phyloP scores from a whole-genome alignment of 2,329 filamentous ascomycete genomes.

The Sclerotinia borealis region DNA sequence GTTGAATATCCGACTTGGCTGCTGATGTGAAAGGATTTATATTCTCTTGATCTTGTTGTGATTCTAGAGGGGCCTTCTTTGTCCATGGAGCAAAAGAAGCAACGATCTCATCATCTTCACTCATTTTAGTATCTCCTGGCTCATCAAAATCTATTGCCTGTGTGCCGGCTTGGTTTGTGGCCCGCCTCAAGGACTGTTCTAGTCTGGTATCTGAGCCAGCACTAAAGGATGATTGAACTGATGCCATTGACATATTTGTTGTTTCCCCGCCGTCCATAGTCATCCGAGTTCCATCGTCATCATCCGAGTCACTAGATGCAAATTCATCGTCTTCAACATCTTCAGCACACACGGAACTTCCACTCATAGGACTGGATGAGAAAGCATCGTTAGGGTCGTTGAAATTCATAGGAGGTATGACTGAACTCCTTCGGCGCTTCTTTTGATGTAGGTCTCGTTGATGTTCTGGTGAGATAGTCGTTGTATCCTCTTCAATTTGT shows the following conservation, averaged over 20 bases:
- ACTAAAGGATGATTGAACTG: constrained; percentile 50
- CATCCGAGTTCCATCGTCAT: constrained; percentile 74
- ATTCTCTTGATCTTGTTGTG: constrained; percentile 42
- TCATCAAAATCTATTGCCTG: constrained; percentile 56
- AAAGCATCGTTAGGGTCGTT: constrained; percentile 59
- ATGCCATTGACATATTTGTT: constrained; percentile 61
- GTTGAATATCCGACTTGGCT: constrained; percentile 18
- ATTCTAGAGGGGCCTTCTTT: constrained; percentile 43
- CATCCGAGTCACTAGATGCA: constrained; percentile 46
- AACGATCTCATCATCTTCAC: constrained; percentile 60
- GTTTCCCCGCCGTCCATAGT: constrained; percentile 65
- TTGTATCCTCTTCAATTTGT: constrained; percentile 53
- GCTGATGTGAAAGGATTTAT: constrained; percentile 40
- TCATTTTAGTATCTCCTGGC: constrained; percentile 45
- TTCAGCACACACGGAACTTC: constrained; percentile 44
- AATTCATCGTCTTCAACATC: constrained; percentile 43
- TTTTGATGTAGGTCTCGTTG: constrained; percentile 61
- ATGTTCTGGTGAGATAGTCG: constrained; percentile 54
- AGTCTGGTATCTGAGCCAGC: constrained; percentile 66
- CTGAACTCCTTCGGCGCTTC: constrained; percentile 58
- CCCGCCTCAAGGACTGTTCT: constrained; percentile 71
- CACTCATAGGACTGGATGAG: constrained; percentile 75
- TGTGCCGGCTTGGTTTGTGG: constrained; percentile 68
- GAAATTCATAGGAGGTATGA: constrained; percentile 57
- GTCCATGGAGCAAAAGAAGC: constrained; percentile 70